Evolutionary conservation across 371 early-diverging fungal genomes (phyloP), one percentile per base, ranked within the genome.

Genomic region (Rhizopus delemar): DNA sequence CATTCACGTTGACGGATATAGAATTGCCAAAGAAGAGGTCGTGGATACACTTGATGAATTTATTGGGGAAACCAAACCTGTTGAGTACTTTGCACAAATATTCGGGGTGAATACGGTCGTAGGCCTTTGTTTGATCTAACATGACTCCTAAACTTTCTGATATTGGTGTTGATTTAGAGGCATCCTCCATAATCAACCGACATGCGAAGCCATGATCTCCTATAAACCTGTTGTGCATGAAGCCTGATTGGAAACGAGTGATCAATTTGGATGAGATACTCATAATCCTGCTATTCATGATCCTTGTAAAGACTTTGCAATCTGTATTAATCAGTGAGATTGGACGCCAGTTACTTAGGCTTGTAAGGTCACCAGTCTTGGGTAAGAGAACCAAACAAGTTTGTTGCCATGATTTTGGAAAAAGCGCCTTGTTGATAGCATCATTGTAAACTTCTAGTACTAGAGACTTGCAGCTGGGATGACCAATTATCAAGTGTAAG

Each of bases 331-430:
- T 59, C 13, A 59, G 45, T 22, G 22, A 22, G 22, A 22, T 22
- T 22, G 22, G 22, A 22, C 22, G 22, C 60, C 66, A 70, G 48
- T 66, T 70, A 0, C 43, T 38, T 8, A 70, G 41, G 2, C 7
- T 31, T 3, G 41, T 8, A 0, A 59, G 12, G 5, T 63, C 64
- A 1, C 70, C 63, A 15, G 59, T 63, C 46, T 70, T 70, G 41
- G 48, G 57, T 5, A 63, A 39, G 1, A 70, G 34, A 15, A 62
- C 34, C 39, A 52, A 22, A 4, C 22, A 36, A 9, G 38, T 52
- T 12, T 52, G 5, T 2, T 6, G 11, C 53, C 53, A 52, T 12
- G 12, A 12, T 7, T 7, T 7, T 12, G 46, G 46, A 22, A 45
- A 45, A 15, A 45, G 15, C 7, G 46, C 13, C 7, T 22, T 5